Evolutionary conservation across 192 early-diverging fungal genomes (phyloP), one percentile per base, ranked within the genome.

Genomic region (Entomortierella chlamydospora): DNA sequence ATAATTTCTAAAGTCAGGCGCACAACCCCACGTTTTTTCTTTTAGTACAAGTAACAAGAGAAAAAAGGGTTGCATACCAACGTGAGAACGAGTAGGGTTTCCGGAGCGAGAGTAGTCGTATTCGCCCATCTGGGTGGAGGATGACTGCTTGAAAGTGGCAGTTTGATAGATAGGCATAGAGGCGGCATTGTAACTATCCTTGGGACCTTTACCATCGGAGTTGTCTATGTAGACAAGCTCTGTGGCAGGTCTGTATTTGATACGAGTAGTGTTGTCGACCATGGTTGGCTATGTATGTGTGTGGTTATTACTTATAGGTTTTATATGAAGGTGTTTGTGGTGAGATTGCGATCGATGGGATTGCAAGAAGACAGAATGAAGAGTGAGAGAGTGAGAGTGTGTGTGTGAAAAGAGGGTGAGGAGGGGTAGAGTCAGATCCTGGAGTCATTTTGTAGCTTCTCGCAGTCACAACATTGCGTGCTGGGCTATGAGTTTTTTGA

Each of bases 141-240:
- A 81, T n/a, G 73, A 78, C 81, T 97, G 96, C 84, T 96, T 98
- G 84, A 99, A 99, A 0, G 97, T 99, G 15, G 97, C 97, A 0
- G 96, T 93, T 68, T 98, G 96, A 87, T 99, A 99, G 69, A 99
- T 95, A n/a, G 97, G 97, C 51, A 96, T 91, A 9, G 94, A 95
- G 25, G 93, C 88, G 12, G 96, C 88, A 83, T 95, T 92, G 87
- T 99, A 96, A 59, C 87, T 90, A 81, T 99, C 96, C 70, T 85
- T 87, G 50, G 87, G 85, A 25, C 72, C 63, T 8, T 54, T 66
- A 43, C 84, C 84, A 47, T 91, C 90, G 63, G 88, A 81, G 77
- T 87, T 87, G 69, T 93, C 93, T 59, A 94, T 87, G 33, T 85
- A 83, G 30, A 94, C 93, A 5, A 94, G 85, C 78, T 94, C 90